A percentile compares a stretch with the other conserved stretches of the same genome.
phyloP scores from a whole-genome alignment of 2,329 filamentous ascomycete species.

The Dothideomycetidae sp. region DNA sequence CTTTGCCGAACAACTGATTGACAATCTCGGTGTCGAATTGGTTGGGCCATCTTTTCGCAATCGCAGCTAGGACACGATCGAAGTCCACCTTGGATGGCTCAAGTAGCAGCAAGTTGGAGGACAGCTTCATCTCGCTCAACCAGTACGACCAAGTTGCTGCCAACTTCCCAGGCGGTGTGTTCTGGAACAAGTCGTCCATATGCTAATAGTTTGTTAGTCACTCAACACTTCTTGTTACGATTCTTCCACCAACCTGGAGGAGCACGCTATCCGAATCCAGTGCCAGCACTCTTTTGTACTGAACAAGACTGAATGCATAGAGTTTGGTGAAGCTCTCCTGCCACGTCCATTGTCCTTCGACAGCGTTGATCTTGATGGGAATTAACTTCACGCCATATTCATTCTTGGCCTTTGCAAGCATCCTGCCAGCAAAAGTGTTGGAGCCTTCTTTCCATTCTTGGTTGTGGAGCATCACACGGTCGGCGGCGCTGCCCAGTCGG shows the following conservation, averaged over 20 bases:
- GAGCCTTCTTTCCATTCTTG: slow-evolving; percentile 17
- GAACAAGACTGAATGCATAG: slow-evolving; percentile 50
- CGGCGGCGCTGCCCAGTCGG: slow-evolving; percentile 27
- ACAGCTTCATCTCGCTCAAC: slow-evolving; percentile 30
- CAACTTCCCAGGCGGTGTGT: slow-evolving; percentile 44
- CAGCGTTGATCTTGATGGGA: slow-evolving; percentile 26
- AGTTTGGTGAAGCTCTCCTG: slow-evolving; percentile 53
- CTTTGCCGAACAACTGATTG: slow-evolving; percentile 46
- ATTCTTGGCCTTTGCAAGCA: slow-evolving; percentile 36
- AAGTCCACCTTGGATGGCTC: slow-evolving; percentile 43
- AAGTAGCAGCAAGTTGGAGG: slow-evolving; percentile 43
- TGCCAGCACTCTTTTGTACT: slow-evolving; percentile 44
- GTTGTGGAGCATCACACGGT: slow-evolving; percentile 32
- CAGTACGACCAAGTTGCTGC: slow-evolving; percentile 60
- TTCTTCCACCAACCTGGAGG: slow-evolving; percentile 21
- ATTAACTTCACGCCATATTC: slow-evolving; percentile 35
- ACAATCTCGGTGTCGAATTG: slow-evolving; percentile 52
- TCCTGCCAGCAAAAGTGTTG: slow-evolving; percentile 20
- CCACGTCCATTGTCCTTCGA: slow-evolving; percentile 38
- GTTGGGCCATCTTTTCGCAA: slow-evolving; percentile 13
- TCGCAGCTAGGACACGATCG: slow-evolving; percentile 21
- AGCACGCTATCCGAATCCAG: slow-evolving; percentile 51
- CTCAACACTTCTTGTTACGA: not conserved
- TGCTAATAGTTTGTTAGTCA: slow-evolving; percentile 23
- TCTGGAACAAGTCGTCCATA: slow-evolving; percentile 60